These are phyloP conservation scores for Backusella morwellensis DNA, from an alignment of 192 early-diverging fungal species.

Conservation along the genomic window DNA sequence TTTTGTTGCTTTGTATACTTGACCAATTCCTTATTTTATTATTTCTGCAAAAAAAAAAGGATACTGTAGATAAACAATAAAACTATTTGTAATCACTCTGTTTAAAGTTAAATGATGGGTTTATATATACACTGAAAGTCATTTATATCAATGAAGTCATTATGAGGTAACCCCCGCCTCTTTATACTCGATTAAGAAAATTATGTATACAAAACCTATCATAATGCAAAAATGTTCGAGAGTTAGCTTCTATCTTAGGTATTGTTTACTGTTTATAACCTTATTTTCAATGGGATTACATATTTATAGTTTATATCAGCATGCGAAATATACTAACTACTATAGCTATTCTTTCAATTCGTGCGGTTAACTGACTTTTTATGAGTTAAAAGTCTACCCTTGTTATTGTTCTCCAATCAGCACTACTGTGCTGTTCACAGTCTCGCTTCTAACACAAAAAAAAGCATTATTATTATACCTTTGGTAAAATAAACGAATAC, in stretches of 20 bases:
- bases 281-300: neutral
- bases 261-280: neutral
- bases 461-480: neutral
- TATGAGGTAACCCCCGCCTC: neutral
- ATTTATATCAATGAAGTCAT: neutral
- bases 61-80: neutral
- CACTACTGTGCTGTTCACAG: neutral
- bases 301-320: neutral
- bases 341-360: neutral
- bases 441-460: neutral
- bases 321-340: neutral
- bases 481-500: no score
- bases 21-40: neutral
- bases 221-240: neutral
- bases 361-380: neutral
- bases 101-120: neutral
- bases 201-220: neutral
- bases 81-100: neutral
- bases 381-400: neutral
- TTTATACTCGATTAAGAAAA: neutral
- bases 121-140: neutral
- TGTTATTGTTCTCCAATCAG: neutral
- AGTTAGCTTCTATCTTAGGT: neutral
- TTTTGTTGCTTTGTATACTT: neutral
- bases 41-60: neutral